These are phyloP conservation scores for Brachypodium distachyon DNA, from an alignment of 202 grass and related monocot species.

Conservation along the genomic window DNA sequence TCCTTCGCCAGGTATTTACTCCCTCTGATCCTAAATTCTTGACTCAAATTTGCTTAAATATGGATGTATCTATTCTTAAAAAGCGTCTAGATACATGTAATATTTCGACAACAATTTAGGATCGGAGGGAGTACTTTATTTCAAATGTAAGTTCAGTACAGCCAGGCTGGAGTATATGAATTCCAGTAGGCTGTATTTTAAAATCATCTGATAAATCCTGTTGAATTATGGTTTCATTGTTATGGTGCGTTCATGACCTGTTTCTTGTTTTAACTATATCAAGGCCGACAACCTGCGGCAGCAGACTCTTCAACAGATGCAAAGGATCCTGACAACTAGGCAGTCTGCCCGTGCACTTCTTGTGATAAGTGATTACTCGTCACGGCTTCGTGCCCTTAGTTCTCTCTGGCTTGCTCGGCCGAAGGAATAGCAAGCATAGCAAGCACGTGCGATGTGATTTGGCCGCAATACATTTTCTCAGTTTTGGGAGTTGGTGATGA, in stretches of 20 bases:
- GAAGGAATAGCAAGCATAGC: conserved; percentile 53
- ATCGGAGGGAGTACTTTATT: too few relatives aligned
- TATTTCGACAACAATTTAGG: too few relatives aligned
- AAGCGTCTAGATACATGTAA: too few relatives aligned
- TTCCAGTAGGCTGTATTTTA: not conserved
- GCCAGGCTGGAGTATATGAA: not conserved
- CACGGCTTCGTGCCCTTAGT: conserved; percentile 84
- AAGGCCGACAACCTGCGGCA: conserved; percentile 92
- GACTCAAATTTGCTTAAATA: too few relatives aligned
- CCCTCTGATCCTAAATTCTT: too few relatives aligned
- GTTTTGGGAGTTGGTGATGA: not conserved
- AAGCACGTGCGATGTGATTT: not conserved
- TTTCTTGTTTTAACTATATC: conserved; percentile 24
- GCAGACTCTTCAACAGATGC: conserved; percentile 91
- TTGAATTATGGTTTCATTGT: not conserved
- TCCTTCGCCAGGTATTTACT: conserved; percentile 80
- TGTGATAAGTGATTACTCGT: conserved; percentile 87
- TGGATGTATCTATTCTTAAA: too few relatives aligned
- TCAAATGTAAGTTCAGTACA: not conserved
- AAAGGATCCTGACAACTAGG: conserved; percentile 76
- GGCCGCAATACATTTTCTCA: conserved; percentile 1
- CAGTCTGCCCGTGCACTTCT: conserved; percentile 77
- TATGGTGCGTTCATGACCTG: not conserved
- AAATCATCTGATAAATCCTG: not conserved
- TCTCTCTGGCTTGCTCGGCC: conserved; percentile 98